Percentiles rank a stretch among this genome's conserved stretches.
These are phyloP conservation scores for Xerocomus spinulosus DNA, from an alignment of 768 basidiomycete genomes.

Conservation along the genomic window DNA sequence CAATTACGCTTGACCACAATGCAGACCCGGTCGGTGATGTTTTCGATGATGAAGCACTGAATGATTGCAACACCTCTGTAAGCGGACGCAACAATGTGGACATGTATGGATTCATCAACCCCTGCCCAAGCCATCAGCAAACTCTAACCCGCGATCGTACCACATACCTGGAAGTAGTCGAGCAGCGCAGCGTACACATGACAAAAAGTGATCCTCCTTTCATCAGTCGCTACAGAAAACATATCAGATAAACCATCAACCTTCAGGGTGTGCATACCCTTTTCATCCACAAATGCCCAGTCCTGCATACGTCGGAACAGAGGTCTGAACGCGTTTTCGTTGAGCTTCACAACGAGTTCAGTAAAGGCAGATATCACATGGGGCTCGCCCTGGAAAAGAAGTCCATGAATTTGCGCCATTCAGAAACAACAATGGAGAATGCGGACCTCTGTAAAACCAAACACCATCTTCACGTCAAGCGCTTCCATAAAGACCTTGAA, in stretches of 20 bases:
- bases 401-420: neutral
- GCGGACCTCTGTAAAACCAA: slow-evolving; percentile 28
- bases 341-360: slow-evolving; percentile 87
- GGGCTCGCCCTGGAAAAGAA: slow-evolving; percentile 44
- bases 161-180: slow-evolving; percentile 79
- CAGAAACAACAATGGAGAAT: neutral
- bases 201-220: slow-evolving; percentile 68
- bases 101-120: slow-evolving; percentile 90
- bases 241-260: neutral
- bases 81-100: slow-evolving; percentile 68
- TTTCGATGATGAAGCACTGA: slow-evolving; percentile 29
- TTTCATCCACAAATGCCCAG: slow-evolving; percentile 77
- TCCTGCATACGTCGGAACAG: slow-evolving; percentile 89
- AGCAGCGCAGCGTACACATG: slow-evolving; percentile 69
- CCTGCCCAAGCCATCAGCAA: slow-evolving; percentile 37
- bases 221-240: slow-evolving; percentile 24
- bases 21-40: slow-evolving; percentile 29
- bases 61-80: slow-evolving; percentile 55
- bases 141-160: too few relatives aligned
- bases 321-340: slow-evolving; percentile 87
- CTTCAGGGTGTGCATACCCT: slow-evolving; percentile 33
- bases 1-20: slow-evolving; percentile 63
- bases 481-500: slow-evolving; percentile 80
- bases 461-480: slow-evolving; percentile 50
- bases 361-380: slow-evolving; percentile 69